These are phyloP conservation scores for Nothophoma quercina DNA, from an alignment of 2,329 filamentous ascomycete species.

Conservation along the genomic window DNA sequence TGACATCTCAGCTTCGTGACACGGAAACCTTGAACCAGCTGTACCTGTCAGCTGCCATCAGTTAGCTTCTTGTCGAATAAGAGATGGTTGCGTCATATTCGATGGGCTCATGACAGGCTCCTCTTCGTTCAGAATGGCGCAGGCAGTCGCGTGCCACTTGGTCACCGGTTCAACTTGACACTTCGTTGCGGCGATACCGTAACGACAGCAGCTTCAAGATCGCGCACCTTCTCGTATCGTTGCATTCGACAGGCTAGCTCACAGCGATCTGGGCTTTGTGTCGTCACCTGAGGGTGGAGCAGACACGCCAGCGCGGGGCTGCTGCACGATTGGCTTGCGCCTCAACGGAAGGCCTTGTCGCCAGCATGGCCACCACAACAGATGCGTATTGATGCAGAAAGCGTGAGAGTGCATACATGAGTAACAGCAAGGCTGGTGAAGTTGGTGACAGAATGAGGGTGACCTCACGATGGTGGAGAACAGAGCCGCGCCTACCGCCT, in stretches of 20 bases:
- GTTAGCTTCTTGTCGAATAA: conserved; percentile 7
- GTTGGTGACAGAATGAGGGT: neutral
- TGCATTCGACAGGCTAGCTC: conserved; percentile 1
- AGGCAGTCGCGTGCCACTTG: conserved; percentile 15
- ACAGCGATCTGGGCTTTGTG: conserved; percentile 2
- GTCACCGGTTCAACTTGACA: conserved; percentile 8
- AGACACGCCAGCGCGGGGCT: conserved; percentile 12
- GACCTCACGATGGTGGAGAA: conserved; percentile 2
- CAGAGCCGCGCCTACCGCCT: conserved; percentile 14
- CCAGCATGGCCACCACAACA: neutral
- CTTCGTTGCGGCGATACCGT: neutral
- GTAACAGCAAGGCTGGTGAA: conserved; percentile 3
- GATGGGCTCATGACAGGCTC: conserved; percentile 10
- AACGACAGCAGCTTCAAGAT: conserved; percentile 2
- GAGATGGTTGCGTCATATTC: conserved; percentile 7
- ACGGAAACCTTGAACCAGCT: neutral
- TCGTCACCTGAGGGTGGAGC: conserved; percentile 17
- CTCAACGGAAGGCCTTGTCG: conserved; percentile 7
- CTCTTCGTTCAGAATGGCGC: neutral
- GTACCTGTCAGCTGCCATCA: conserved; percentile 6
- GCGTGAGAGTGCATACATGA: neutral
- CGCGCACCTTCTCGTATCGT: conserved; percentile 8
- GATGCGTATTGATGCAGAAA: neutral
- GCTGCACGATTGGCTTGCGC: conserved; percentile 5
- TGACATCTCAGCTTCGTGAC: neutral